Conservation (phyloP, 1,284 basidiomycete genomes). For the Singerocomus inundabilis region DNA sequence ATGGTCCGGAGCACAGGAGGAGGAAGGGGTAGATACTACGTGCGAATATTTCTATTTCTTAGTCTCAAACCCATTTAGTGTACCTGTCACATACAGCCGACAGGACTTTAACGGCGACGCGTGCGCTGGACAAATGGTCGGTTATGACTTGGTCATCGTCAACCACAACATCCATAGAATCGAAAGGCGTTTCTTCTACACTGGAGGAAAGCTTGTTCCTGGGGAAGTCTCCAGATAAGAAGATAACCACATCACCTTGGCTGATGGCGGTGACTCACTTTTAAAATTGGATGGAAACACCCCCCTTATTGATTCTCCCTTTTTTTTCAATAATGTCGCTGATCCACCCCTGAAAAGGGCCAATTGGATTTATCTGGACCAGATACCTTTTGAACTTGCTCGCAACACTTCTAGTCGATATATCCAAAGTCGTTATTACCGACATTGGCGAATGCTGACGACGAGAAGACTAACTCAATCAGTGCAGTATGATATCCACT, state of each 20-base stretch:
- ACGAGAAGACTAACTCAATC: not conserved
- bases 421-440: not conserved
- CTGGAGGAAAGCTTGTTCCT: not conserved
- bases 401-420: conserved; percentile 16
- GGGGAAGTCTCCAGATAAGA: not conserved
- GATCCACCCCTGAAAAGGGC: conserved; percentile 11
- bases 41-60: conserved; percentile 9
- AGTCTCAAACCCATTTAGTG: too few relatives aligned
- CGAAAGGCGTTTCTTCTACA: not conserved
- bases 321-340: conserved; percentile 8
- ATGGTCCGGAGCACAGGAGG: conserved; percentile 14
- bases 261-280: conserved; percentile 12
- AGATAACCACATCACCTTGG: not conserved
- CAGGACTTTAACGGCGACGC: not conserved
- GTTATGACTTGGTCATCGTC: not conserved
- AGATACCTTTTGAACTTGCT: not conserved
- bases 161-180: not conserved
- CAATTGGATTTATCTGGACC: not conserved
- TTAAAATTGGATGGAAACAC: not conserved
- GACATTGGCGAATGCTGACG: not conserved
- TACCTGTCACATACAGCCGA: too few relatives aligned
- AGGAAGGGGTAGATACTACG: conserved; percentile 5
- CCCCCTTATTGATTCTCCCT: conserved; percentile 5
- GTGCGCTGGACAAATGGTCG: not conserved
- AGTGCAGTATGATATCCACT: not conserved